phyloP scores from a whole-genome alignment of 805 yeast genomes.

The Saccharomycopsis fermentans region DNA sequence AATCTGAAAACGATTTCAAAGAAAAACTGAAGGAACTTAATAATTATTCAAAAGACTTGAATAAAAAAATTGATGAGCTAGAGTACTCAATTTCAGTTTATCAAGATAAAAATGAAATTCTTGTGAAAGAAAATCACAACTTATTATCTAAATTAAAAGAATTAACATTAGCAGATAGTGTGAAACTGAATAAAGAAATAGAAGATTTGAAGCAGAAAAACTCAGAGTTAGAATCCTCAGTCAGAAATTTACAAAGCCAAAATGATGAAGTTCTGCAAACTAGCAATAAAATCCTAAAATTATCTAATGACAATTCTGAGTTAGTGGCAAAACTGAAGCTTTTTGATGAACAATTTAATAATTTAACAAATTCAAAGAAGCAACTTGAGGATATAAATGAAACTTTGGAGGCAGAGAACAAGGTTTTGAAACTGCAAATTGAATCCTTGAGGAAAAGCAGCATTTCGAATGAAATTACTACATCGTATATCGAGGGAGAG shows the following conservation, averaged over 20 bases:
- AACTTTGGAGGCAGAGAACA: not conserved
- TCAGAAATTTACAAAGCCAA: not conserved
- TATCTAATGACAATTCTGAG: not conserved
- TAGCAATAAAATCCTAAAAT: not conserved
- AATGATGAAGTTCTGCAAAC: not conserved
- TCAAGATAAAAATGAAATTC: not conserved
- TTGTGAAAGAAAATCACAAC: constrained; percentile 3
- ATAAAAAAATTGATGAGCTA: constrained; percentile 6
- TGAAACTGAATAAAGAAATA: constrained; percentile 2
- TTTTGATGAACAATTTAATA: not conserved
- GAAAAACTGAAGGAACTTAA: constrained; percentile 3
- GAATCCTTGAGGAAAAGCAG: not conserved
- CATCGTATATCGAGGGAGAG: not conserved
- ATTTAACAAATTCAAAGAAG: not conserved
- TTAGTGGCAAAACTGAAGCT: not conserved
- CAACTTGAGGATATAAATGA: not conserved
- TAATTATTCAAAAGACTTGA: constrained; percentile 3
- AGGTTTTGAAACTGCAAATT: not conserved
- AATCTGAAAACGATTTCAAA: not conserved
- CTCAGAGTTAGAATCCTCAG: not conserved
- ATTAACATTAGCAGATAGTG: constrained; percentile 7
- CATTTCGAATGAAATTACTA: not conserved
- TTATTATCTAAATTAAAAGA: not conserved
- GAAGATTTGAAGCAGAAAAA: constrained; percentile 1
- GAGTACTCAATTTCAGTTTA: not conserved